A percentile compares a stretch with the other conserved stretches of the same genome.
Evolutionary conservation across 768 basidiomycete genomes (phyloP).

Genomic region (Lentinus tigrinus): DNA sequence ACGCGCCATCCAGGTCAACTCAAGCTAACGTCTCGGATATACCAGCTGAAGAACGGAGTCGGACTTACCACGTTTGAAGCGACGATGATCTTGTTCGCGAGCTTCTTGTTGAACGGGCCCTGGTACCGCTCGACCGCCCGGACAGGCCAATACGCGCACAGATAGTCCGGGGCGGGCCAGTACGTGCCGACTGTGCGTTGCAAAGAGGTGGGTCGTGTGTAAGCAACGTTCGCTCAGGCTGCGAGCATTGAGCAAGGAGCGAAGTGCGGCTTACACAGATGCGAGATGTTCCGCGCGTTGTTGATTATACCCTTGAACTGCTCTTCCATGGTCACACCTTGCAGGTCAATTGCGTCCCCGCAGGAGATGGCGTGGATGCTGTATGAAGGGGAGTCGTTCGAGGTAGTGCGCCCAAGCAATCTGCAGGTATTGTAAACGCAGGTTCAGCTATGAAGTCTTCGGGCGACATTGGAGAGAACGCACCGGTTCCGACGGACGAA

Average conservation of each 20-base stretch:
- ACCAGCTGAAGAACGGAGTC: neutral
- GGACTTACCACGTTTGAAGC: conserved; percentile 9
- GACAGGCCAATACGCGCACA: conserved; percentile 3
- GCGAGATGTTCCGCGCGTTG: neutral
- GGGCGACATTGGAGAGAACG: no score
- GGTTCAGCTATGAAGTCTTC: neutral
- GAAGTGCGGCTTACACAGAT: neutral
- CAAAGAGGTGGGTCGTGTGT: neutral
- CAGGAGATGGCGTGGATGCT: neutral
- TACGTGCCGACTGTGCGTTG: neutral
- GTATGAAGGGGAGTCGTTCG: neutral
- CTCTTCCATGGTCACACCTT: neutral
- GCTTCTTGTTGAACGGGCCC: conserved; percentile 15
- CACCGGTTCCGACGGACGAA: neutral
- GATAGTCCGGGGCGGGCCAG: neutral
- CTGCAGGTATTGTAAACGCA: neutral
- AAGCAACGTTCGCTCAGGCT: neutral
- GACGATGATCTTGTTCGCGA: conserved; percentile 11
- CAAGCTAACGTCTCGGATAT: neutral
- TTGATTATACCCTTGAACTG: neutral
- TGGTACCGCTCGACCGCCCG: conserved; percentile 12
- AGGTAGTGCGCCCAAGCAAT: neutral
- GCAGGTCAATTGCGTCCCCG: neutral
- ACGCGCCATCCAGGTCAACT: neutral
- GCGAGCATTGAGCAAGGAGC: neutral